Base-by-base conservation (phyloP, 2,329 filamentous ascomycete genomes). In the Aspergillus jensenii region DNA sequence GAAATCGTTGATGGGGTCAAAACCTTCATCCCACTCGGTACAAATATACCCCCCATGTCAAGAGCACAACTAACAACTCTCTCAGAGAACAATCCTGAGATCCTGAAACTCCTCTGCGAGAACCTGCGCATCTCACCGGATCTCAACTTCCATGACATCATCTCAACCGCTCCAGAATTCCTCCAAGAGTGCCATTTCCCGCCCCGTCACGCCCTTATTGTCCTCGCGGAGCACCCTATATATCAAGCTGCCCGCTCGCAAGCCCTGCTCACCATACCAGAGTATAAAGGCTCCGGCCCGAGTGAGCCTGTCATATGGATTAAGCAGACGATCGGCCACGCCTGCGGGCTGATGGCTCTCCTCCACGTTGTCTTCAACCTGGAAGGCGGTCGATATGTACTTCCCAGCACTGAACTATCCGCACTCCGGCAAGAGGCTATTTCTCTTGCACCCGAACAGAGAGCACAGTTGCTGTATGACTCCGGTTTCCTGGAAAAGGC, bases 281-380 rank as follows among this genome's bases (percentile, higher is more conserved):
- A 45, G n/a, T 85, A 86, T 62, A 63, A 74, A 4, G 78, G 77
- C 9, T 76, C 65, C 19, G 83, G 83, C 21, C 68, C 74, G 0
- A 62, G 73, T 2, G 82, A 86, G 58, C 81, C 82, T 0, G 78
- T 85, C 4, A 71, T 85, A 21, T 87, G 83, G 83, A 84, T 84
- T 68, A 79, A 77, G 59, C 84, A 87, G 63, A 86, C 81, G 1
- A 85, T 86, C 56, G 77, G 80, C 15, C 75, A 86, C 64, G 81
- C 83, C 0, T 87, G 84, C 63, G 84, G 84, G 0, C 73, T 82
- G n/a, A 85, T 86, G 59, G 83, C 80, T 2, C 68, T 86, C 1
- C 69, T 86, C 3, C 84, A 87, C 65, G 76, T 77, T 59, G 63
- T 85, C 21, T 73, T 77, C 48, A 87, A 86, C 65, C 78, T 81